A percentile compares a stretch with the other conserved stretches of the same genome.
These are phyloP conservation scores for Penicillium sp. DNA, from an alignment of 2,329 filamentous ascomycete genomes.

Conservation along the genomic window DNA sequence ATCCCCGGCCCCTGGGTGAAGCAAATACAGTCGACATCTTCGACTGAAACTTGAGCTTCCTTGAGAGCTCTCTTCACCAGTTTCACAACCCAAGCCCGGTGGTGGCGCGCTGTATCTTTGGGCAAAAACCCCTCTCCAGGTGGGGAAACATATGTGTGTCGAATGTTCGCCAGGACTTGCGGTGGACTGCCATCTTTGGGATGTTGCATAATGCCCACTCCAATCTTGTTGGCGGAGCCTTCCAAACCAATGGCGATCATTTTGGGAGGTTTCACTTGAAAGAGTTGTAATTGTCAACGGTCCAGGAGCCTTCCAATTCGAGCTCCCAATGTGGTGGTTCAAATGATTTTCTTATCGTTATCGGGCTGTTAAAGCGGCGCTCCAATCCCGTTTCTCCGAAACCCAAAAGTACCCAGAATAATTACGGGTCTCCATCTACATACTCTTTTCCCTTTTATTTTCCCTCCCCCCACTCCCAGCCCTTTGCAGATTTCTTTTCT, in stretches of 20 bases:
- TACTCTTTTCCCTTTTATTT: slow-evolving; percentile 13
- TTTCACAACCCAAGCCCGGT: slow-evolving; percentile 80
- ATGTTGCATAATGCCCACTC: slow-evolving; percentile 89
- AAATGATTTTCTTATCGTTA: slow-evolving; percentile 20
- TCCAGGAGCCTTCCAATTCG: too few species aligned
- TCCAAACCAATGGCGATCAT: slow-evolving; percentile 78
- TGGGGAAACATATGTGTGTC: slow-evolving; percentile 90
- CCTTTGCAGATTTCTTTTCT: too few species aligned
- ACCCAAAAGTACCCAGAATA: slow-evolving; percentile 14
- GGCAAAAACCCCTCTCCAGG: slow-evolving; percentile 94
- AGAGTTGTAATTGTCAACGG: background rate
- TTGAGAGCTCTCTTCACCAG: slow-evolving; percentile 80
- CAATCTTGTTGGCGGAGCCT: slow-evolving; percentile 97
- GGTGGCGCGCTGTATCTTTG: slow-evolving; percentile 93
- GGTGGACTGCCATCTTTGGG: slow-evolving; percentile 58
- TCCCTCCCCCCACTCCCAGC: slow-evolving; percentile 13
- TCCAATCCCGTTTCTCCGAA: slow-evolving; percentile 20
- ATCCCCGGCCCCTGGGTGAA: slow-evolving; percentile 96
- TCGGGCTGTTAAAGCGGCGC: slow-evolving; percentile 16
- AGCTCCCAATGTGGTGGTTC: too few species aligned
- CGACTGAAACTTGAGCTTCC: slow-evolving; percentile 64
- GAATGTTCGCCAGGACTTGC: slow-evolving; percentile 85
- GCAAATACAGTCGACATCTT: slow-evolving; percentile 87
- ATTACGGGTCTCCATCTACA: slow-evolving; percentile 16
- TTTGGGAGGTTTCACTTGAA: slow-evolving; percentile 19